Evolutionary conservation across 805 yeast genomes (phyloP), one percentile per base, ranked within the genome.

Genomic region (Candida quercuum): DNA sequence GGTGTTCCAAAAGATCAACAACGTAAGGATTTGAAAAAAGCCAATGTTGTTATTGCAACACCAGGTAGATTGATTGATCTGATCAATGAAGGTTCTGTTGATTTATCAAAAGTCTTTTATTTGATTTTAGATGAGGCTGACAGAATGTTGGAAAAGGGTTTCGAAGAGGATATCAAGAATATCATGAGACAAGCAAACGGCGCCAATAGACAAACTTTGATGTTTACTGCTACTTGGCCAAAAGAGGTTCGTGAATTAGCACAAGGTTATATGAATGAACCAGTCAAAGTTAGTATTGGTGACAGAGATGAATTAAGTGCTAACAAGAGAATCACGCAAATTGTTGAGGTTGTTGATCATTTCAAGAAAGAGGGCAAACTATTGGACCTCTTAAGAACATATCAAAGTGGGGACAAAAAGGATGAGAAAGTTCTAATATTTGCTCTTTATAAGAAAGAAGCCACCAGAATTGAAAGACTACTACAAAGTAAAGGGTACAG

Each of bases 181-280:
- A 87, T 93, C 47, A 78, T 93, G 57, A 74, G 81, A 32, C 66
- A 69, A 40, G 72, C 86, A 13, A 67, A 74, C 18, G 55, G 63
- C 23, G 36, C 54, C 3, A 58, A 61, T 19, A 71, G 98, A 66
- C 98, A 91, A 64, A 93, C 99, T 0, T 71, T 93, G 46, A 93
- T 93, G 98, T 93, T 93, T 65, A 91, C 99, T 9, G 99, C 99
- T n/a, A 93, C 99, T 1, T 93, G 99, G 99, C 99, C 99, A n/a
- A 86, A 85, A 52, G 95, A 91, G 65, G 98, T 93, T 25, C 81
- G 98, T 57, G 94, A 87, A 46, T 72, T 93, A 45, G 99, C 99
- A 8, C 57, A 78, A 15, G 74, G 83, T 6, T 93, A 83, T 63
- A 85, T 93, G 95, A 76, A 72, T 17, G 53, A 60, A 12, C 95